Conservation (phyloP, 2,329 filamentous ascomycete species). For the Chrysosporium keratinophilum region DNA sequence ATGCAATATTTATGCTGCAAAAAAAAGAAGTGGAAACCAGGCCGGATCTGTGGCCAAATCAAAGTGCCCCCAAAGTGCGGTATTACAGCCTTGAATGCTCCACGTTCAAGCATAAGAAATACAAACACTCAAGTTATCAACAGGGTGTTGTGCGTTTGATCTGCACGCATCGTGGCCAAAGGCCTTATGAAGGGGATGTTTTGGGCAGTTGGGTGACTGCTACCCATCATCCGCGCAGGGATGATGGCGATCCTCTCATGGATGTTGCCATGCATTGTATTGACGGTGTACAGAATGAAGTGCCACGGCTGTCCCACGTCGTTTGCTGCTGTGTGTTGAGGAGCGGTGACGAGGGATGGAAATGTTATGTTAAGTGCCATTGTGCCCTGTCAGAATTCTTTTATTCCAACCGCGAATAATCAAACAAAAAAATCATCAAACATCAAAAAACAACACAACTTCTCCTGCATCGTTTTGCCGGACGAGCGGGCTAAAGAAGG, state of each 20-base stretch:
- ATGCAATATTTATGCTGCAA: not conserved
- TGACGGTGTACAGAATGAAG: not conserved
- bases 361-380: too few species aligned
- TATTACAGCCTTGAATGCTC: not conserved
- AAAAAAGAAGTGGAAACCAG: not conserved
- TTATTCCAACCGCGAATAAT: too few species aligned
- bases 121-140: not conserved
- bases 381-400: too few species aligned
- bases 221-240: not conserved
- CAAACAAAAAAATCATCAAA: too few species aligned
- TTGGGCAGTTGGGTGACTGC: not conserved
- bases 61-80: not conserved
- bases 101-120: not conserved
- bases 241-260: not conserved
- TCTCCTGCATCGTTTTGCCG: too few species aligned
- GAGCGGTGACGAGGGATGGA: too few species aligned
- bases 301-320: not conserved
- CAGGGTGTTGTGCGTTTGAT: not conserved
- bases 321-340: not conserved
- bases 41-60: not conserved
- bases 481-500: too few species aligned
- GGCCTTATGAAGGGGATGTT: not conserved
- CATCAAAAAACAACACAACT: too few species aligned
- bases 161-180: not conserved
- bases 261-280: not conserved